phyloP scores from a whole-genome alignment of 108 stramenopile genomes.

The Discostella stelligeroides region DNA sequence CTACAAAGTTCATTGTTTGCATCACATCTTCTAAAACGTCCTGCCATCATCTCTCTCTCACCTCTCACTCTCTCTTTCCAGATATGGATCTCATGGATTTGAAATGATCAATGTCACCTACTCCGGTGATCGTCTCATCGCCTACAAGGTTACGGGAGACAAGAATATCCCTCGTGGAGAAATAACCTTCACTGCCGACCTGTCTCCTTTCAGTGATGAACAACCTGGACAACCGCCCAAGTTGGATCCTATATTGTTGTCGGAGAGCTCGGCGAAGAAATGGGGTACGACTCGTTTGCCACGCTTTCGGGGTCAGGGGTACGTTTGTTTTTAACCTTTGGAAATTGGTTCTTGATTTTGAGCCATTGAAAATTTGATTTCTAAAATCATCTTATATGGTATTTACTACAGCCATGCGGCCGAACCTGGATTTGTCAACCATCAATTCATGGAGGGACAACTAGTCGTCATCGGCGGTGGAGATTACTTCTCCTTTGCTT shows the following conservation, averaged over 20 bases:
- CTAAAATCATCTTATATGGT: no score
- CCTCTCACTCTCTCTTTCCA: conserved; percentile 11
- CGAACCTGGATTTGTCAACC: conserved; percentile 61
- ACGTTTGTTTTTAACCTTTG: background rate
- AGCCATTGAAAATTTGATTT: no score
- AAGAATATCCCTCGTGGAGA: conserved; percentile 77
- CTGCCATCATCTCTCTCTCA: background rate
- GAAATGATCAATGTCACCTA: conserved; percentile 76
- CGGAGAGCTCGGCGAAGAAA: conserved; percentile 65
- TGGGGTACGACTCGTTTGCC: conserved; percentile 73
- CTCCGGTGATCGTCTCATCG: conserved; percentile 71
- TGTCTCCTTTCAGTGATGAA: conserved; percentile 27
- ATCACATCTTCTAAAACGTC: background rate
- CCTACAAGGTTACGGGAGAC: conserved; percentile 84
- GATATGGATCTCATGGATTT: conserved; percentile 74
- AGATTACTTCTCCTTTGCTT: conserved; percentile 84
- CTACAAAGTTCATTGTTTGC: background rate
- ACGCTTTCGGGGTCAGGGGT: conserved; percentile 60
- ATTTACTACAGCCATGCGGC: conserved; percentile 71
- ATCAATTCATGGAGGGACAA: conserved; percentile 81
- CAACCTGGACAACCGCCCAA: background rate
- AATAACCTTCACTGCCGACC: conserved; percentile 77
- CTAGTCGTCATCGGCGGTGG: conserved; percentile 74
- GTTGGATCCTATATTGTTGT: conserved; percentile 61
- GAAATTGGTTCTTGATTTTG: no score